Conservation (phyloP, 106 monocot species). For the Phalaenopsis aphrodite region DNA sequence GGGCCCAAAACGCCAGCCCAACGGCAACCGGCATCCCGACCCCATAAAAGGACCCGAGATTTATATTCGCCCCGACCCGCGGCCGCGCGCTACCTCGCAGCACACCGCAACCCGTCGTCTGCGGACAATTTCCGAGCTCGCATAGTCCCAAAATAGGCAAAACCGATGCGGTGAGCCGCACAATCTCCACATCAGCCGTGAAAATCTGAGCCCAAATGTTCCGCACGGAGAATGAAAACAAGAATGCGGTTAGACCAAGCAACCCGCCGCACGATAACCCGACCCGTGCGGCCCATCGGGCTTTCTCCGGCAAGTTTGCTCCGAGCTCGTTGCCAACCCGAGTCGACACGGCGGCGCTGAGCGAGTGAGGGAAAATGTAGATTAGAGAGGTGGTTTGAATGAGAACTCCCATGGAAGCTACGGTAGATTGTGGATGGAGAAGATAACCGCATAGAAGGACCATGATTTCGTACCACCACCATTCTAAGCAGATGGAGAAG, state of each 20-base stretch:
- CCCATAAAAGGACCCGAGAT: conserved; percentile 29
- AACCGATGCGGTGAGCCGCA: conserved; percentile 15
- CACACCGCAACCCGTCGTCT: conserved; percentile 40
- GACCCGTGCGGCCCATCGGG: conserved; percentile 14
- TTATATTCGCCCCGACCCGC: conserved; percentile 22
- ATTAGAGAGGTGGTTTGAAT: conserved; percentile 45
- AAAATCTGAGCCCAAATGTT: conserved; percentile 29
- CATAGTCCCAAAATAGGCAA: conserved; percentile 31
- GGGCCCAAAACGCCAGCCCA: conserved; percentile 20
- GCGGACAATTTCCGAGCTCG: conserved; percentile 46
- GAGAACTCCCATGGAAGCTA: conserved; percentile 51
- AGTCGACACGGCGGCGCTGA: conserved; percentile 33
- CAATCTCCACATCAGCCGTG: conserved; percentile 18
- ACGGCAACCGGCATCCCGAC: conserved; percentile 34
- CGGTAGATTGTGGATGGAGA: conserved; percentile 44
- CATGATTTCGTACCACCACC: conserved; percentile 99
- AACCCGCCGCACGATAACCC: conserved; percentile 15
- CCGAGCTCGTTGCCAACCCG: conserved; percentile 45
- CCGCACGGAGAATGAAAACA: conserved; percentile 21
- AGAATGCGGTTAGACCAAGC: conserved; percentile 18
- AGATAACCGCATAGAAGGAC: conserved; percentile 66
- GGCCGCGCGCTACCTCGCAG: conserved; percentile 34
- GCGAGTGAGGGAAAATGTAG: conserved; percentile 45
- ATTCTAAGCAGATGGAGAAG: conserved; percentile 82
- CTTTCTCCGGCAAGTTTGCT: conserved; percentile 26